Evolutionary conservation across 495 filamentous ascomycete genomes (phyloP).

Genomic region (Trichoderma gamsii): DNA sequence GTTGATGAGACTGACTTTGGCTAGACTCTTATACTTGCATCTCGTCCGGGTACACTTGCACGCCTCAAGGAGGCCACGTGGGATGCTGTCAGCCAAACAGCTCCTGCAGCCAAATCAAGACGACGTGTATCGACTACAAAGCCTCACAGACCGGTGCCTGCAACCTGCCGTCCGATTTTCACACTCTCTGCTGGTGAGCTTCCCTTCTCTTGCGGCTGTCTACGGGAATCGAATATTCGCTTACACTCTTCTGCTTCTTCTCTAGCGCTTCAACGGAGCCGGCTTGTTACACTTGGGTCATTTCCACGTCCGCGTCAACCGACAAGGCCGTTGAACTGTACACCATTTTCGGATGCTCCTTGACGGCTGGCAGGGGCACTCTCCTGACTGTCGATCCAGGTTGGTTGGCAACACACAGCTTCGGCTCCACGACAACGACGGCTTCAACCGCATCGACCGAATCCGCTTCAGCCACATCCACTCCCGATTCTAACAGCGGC

Average conservation of each 20-base stretch:
- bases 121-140: constrained; percentile 10
- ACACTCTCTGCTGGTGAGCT: constrained; percentile 14
- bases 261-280: neutral
- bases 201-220: neutral
- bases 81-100: constrained; percentile 3
- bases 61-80: neutral
- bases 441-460: neutral
- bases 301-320: neutral
- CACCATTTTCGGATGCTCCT: neutral
- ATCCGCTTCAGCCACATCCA: neutral
- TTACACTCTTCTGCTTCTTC: neutral
- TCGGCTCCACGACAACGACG: neutral
- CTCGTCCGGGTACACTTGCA: neutral
- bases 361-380: neutral
- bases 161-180: neutral
- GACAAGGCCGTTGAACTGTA: neutral
- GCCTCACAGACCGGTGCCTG: neutral
- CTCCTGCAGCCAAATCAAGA: neutral
- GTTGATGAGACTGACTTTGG: neutral
- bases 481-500: neutral
- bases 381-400: constrained; percentile 7
- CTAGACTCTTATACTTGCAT: constrained; percentile 8
- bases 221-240: neutral
- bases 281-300: neutral
- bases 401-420: neutral